phyloP scores from a whole-genome alignment of 352 stramenopile species.

The Plasmopara muralis region DNA sequence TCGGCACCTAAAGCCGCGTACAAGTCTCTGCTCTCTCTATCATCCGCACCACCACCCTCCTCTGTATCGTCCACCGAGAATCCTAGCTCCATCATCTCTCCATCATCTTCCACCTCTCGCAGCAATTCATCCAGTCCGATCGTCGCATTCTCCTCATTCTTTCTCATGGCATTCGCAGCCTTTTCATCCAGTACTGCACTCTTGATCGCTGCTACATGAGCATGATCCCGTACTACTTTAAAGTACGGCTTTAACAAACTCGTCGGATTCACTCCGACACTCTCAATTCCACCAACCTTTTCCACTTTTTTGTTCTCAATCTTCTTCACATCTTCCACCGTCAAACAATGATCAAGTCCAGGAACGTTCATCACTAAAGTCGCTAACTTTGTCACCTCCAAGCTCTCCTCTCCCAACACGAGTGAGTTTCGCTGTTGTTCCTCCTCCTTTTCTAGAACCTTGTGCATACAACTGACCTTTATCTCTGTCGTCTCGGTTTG shows the following conservation, averaged over 20 bases:
- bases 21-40: constrained; percentile 1
- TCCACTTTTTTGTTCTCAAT: constrained; percentile 15
- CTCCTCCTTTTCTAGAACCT: constrained; percentile 17
- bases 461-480: constrained; percentile 7
- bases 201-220: constrained; percentile 45
- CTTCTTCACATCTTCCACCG: constrained; percentile 35
- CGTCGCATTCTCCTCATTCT: constrained; percentile 41
- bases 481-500: constrained; percentile 4
- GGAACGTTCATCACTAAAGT: constrained; percentile 46
- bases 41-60: constrained; percentile 9
- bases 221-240: constrained; percentile 45
- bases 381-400: constrained; percentile 32
- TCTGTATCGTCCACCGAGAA: constrained; percentile 46
- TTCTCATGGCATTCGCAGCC: constrained; percentile 44
- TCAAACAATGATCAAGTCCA: constrained; percentile 48
- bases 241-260: constrained; percentile 63
- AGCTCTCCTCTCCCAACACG: constrained; percentile 17
- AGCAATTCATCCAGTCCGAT: constrained; percentile 64
- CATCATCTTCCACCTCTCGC: constrained; percentile 62
- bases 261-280: constrained; percentile 48
- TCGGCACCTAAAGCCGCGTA: constrained; percentile 1
- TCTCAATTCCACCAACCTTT: constrained; percentile 11
- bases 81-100: constrained; percentile 48
- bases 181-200: constrained; percentile 61
- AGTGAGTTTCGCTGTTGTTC: constrained; percentile 36